A percentile compares a stretch with the other conserved stretches of the same genome.
Evolutionary conservation across 1,284 basidiomycete genomes (phyloP).

Genomic region (Trametes sp.): DNA sequence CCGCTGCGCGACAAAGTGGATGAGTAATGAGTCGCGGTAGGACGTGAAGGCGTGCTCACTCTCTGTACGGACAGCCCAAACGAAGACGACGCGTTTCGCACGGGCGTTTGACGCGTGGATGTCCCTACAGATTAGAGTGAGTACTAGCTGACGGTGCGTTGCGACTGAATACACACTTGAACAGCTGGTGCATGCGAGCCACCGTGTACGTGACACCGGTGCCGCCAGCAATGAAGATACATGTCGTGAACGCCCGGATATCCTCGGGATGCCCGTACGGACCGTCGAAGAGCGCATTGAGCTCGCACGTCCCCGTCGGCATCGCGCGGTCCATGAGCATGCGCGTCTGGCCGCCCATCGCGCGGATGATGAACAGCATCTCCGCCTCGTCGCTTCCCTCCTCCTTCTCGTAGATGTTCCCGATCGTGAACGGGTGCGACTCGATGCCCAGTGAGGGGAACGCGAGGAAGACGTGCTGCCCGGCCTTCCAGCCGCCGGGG

Average conservation of each 20-base stretch:
- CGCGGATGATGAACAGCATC: slow-evolving; percentile 55
- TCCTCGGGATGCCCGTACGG: slow-evolving; percentile 57
- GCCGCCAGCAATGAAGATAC: slow-evolving; percentile 56
- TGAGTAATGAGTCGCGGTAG: background rate
- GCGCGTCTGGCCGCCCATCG: slow-evolving; percentile 35
- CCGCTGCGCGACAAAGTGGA: slow-evolving; percentile 20
- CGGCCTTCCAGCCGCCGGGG: slow-evolving; percentile 57
- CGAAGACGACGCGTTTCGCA: slow-evolving; percentile 45
- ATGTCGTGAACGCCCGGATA: slow-evolving; percentile 49
- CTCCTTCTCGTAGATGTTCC: slow-evolving; percentile 44
- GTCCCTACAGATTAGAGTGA: slow-evolving; percentile 25
- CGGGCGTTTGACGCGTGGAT: slow-evolving; percentile 37
- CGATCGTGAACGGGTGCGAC: slow-evolving; percentile 65
- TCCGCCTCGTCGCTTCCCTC: slow-evolving; percentile 40
- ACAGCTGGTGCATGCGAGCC: slow-evolving; percentile 50
- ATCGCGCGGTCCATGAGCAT: slow-evolving; percentile 27
- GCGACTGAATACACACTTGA: slow-evolving; percentile 44
- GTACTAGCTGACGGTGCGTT: background rate
- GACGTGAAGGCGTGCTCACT: slow-evolving; percentile 36
- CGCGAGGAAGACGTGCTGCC: slow-evolving; percentile 63
- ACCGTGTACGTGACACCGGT: slow-evolving; percentile 56
- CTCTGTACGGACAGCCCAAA: slow-evolving; percentile 50
- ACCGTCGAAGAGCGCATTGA: slow-evolving; percentile 56
- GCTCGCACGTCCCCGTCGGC: slow-evolving; percentile 35
- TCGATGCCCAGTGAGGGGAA: slow-evolving; percentile 56